Percentiles rank a stretch among this genome's conserved stretches.
Conservation (phyloP, 2,329 filamentous ascomycete genomes). For the Xylaria polymorpha region DNA sequence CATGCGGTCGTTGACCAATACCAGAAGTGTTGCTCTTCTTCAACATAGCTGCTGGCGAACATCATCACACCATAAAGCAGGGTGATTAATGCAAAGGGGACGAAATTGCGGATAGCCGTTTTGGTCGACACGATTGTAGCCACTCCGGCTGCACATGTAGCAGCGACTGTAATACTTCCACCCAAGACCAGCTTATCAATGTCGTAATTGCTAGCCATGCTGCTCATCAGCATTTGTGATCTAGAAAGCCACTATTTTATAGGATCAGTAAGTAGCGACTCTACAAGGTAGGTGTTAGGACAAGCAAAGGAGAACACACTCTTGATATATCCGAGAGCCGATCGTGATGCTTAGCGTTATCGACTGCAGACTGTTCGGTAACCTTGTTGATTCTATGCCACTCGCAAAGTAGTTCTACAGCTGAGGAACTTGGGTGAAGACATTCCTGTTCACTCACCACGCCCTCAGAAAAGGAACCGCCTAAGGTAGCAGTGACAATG, state of each 20-base stretch:
- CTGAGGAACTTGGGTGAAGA: conserved; percentile 55
- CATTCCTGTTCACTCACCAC: conserved; percentile 43
- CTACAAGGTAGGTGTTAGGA: background rate
- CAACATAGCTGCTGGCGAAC: conserved; percentile 98
- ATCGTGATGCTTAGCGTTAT: conserved; percentile 15
- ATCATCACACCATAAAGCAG: conserved; percentile 84
- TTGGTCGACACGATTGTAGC: conserved; percentile 49
- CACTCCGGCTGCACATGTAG: conserved; percentile 37
- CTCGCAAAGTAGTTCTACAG: conserved; percentile 73
- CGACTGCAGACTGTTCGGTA: conserved; percentile 28
- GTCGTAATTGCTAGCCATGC: conserved; percentile 93
- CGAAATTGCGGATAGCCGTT: conserved; percentile 47
- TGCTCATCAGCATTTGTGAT: conserved; percentile 85
- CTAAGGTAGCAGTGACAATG: conserved; percentile 80
- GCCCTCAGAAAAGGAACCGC: conserved; percentile 57
- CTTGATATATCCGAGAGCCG: conserved; percentile 59
- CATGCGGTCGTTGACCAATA: conserved; percentile 87
- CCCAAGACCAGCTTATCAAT: conserved; percentile 69
- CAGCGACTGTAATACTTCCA: conserved; percentile 53
- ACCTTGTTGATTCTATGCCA: conserved; percentile 64
- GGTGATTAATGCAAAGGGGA: conserved; percentile 63
- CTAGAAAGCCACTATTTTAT: conserved; percentile 69
- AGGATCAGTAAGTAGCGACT: conserved; percentile 9
- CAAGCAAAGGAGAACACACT: conserved; percentile 48
- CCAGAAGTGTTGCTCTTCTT: conserved; percentile 99